Conservation (phyloP, 1,139 yeast species). For the Pichia sp. region DNA sequence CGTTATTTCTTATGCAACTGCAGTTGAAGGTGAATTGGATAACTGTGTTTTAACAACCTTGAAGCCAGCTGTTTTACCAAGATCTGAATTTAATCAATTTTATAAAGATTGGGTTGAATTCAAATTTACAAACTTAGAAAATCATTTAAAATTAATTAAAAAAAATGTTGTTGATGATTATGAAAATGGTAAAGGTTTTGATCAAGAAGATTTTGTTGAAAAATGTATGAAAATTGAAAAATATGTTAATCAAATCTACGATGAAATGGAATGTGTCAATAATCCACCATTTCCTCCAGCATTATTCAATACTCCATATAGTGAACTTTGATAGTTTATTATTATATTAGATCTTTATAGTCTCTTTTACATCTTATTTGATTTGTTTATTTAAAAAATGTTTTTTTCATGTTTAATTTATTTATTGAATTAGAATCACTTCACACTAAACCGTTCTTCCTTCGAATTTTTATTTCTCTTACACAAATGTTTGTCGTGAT, state of each 20-base stretch:
- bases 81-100: not conserved
- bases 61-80: not conserved
- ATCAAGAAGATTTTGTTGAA: not conserved
- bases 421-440: too few relatives aligned
- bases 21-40: not conserved
- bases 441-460: too few relatives aligned
- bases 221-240: not conserved
- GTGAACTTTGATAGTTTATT: not conserved
- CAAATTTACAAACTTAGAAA: not conserved
- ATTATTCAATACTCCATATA: not conserved
- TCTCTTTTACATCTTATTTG: too few relatives aligned
- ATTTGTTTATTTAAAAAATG: too few relatives aligned
- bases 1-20: not conserved
- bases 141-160: not conserved
- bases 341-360: not conserved
- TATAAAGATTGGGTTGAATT: not conserved
- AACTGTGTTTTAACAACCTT: not conserved
- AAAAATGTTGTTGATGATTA: not conserved
- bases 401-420: too few relatives aligned
- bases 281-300: not conserved
- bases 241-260: not conserved
- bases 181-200: not conserved
- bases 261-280: not conserved
- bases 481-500: not conserved
- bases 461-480: not conserved